These are phyloP conservation scores for Sabuloglossum arenarium DNA, from an alignment of 495 filamentous ascomycete genomes.

Conservation along the genomic window DNA sequence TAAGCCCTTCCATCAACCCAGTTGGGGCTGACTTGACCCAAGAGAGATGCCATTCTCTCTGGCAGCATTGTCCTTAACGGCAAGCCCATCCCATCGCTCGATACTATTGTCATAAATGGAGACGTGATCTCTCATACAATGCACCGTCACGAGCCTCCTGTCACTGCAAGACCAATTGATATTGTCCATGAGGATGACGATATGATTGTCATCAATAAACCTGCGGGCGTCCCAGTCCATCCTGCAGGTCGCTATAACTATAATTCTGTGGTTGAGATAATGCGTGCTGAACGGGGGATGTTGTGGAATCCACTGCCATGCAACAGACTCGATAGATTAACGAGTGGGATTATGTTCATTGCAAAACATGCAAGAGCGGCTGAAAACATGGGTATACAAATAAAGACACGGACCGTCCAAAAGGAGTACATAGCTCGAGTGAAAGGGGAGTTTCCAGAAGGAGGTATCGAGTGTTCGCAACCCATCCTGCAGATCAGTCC, in stretches of 20 bases:
- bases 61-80: slow-evolving; percentile 60
- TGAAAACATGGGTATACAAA: slow-evolving; percentile 47
- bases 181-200: slow-evolving; percentile 80
- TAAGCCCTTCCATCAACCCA: background rate
- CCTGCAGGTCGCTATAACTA: slow-evolving; percentile 87
- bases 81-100: slow-evolving; percentile 30
- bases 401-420: slow-evolving; percentile 53
- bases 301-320: slow-evolving; percentile 61
- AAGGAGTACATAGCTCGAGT: slow-evolving; percentile 93
- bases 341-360: slow-evolving; percentile 94
- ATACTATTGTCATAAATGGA: slow-evolving; percentile 48
- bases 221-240: slow-evolving; percentile 84
- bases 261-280: slow-evolving; percentile 84
- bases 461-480: slow-evolving; percentile 66
- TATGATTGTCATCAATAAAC: slow-evolving; percentile 91
- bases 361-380: slow-evolving; percentile 66
- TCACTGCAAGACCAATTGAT: slow-evolving; percentile 54
- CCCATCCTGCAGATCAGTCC: slow-evolving; percentile 88
- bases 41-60: slow-evolving; percentile 56
- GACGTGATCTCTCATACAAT: slow-evolving; percentile 82
- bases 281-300: slow-evolving; percentile 55
- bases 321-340: slow-evolving; percentile 84
- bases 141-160: slow-evolving; percentile 89
- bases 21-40: slow-evolving; percentile 14
- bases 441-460: slow-evolving; percentile 65